Percentiles rank a stretch among this genome's conserved stretches.
These are phyloP conservation scores for Stereocaulon alpinum DNA, from an alignment of 495 filamentous ascomycete genomes.

Conservation along the genomic window DNA sequence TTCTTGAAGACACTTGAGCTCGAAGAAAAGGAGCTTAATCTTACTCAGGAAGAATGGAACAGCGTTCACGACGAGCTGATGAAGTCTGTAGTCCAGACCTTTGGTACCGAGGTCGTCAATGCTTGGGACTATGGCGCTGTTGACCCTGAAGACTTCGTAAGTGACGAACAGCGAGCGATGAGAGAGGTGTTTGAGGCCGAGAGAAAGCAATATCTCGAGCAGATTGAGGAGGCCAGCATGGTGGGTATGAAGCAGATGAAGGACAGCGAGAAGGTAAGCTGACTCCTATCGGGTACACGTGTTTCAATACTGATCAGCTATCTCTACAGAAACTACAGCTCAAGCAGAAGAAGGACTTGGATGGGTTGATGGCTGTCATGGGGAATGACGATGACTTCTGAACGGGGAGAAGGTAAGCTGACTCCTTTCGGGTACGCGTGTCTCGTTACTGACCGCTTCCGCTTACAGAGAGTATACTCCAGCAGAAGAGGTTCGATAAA, in stretches of 20 bases:
- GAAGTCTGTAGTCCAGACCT: constrained; percentile 1
- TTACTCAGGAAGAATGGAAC: constrained; percentile 18
- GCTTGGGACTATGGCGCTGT: not conserved
- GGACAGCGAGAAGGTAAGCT: constrained; percentile 19
- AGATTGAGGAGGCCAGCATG: constrained; percentile 5
- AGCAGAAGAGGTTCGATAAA: no score
- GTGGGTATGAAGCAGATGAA: constrained; percentile 11
- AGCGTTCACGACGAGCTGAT: constrained; percentile 14
- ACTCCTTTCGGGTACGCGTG: no score
- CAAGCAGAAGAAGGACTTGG: constrained; percentile 11
- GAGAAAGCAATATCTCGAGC: constrained; percentile 6
- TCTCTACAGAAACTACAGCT: constrained; percentile 6
- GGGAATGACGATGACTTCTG: constrained; percentile 13
- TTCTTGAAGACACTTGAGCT: constrained; percentile 15
- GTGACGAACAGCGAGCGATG: constrained; percentile 8
- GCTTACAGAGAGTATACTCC: no score
- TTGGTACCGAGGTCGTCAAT: constrained; percentile 14
- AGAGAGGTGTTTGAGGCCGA: constrained; percentile 12
- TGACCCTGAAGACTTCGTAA: not conserved
- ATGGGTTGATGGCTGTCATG: constrained; percentile 11
- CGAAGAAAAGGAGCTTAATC: constrained; percentile 16
- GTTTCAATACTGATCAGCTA: not conserved
- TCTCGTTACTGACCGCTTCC: no score
- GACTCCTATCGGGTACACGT: not conserved
- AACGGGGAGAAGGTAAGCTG: not conserved